phyloP scores from a whole-genome alignment of 2,329 filamentous ascomycete species.

The Sclerotinia trifoliorum region DNA sequence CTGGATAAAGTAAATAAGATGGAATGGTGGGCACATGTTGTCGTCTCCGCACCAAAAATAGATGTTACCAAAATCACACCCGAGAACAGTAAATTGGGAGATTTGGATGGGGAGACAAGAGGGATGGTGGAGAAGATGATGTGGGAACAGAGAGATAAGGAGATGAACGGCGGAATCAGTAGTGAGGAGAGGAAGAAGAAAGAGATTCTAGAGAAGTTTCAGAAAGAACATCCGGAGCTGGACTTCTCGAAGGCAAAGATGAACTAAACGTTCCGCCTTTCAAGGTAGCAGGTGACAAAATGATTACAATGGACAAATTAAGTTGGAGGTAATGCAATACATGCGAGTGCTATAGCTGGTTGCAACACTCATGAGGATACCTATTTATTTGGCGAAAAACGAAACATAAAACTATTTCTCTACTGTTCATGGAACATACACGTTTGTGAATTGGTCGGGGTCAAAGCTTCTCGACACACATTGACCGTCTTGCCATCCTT shows the following conservation, averaged over 20 bases:
- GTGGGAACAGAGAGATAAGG: slow-evolving; percentile 98
- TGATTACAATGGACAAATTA: background rate
- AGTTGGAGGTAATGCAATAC: background rate
- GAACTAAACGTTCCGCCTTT: slow-evolving; percentile 42
- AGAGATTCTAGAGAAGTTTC: slow-evolving; percentile 91
- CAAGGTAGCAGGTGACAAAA: background rate
- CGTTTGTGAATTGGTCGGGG: too few species aligned
- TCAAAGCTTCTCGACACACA: background rate
- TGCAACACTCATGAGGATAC: slow-evolving; percentile 4
- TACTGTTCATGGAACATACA: background rate
- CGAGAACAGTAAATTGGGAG: slow-evolving; percentile 85
- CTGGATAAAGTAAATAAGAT: slow-evolving; percentile 96
- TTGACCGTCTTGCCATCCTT: background rate
- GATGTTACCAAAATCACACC: slow-evolving; percentile 94
- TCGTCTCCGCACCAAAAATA: slow-evolving; percentile 83
- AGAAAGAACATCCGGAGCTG: slow-evolving; percentile 65
- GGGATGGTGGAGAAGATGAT: slow-evolving; percentile 99
- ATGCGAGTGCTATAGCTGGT: background rate
- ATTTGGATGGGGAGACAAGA: slow-evolving; percentile 91
- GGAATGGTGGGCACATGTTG: slow-evolving; percentile 97
- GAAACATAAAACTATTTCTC: background rate
- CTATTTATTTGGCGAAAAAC: slow-evolving; percentile 12
- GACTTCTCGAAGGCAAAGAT: slow-evolving; percentile 72
- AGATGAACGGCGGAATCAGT: slow-evolving; percentile 80
- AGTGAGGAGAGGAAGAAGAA: slow-evolving; percentile 95